A percentile compares a stretch with the other conserved stretches of the same genome.
These are phyloP conservation scores for Hypoxylon lienhwacheense DNA, from an alignment of 495 filamentous ascomycete species.

Conservation along the genomic window DNA sequence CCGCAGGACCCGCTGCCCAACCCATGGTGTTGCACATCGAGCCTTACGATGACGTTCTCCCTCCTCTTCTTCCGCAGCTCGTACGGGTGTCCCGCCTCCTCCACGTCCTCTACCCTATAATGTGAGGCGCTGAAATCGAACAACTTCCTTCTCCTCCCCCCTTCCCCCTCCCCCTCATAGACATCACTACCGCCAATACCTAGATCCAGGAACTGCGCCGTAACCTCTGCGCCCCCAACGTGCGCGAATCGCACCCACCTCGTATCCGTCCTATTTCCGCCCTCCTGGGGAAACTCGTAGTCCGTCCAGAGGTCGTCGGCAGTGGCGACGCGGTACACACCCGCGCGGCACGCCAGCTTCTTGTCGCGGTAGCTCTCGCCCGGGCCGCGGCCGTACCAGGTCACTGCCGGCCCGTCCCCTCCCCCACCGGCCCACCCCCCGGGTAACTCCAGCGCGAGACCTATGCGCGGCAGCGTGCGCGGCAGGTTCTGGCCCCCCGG, in stretches of 20 bases:
- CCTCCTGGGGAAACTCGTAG: conserved; percentile 68
- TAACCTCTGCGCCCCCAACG: conserved; percentile 40
- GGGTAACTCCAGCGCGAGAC: conserved; percentile 52
- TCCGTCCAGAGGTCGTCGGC: conserved; percentile 54
- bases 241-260: conserved; percentile 53
- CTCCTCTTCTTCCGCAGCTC: conserved; percentile 55
- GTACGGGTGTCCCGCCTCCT: conserved; percentile 59
- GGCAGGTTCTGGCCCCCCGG: conserved; percentile 50
- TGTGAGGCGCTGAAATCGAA: conserved; percentile 59
- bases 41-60: conserved; percentile 55
- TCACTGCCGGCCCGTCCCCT: conserved; percentile 39
- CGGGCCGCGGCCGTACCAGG: conserved; percentile 65
- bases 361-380: conserved; percentile 66
- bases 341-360: conserved; percentile 56
- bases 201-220: conserved; percentile 35
- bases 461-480: conserved; percentile 58
- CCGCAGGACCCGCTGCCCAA: conserved; percentile 65
- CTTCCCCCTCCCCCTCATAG: no score
- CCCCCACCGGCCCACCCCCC: conserved; percentile 34
- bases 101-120: conserved; percentile 52
- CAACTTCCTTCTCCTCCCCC: conserved; percentile 31
- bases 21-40: conserved; percentile 59
- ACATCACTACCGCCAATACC: background rate
- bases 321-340: conserved; percentile 46
- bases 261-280: conserved; percentile 62